Evolutionary conservation across 2,329 filamentous ascomycete species (phyloP).

Genomic region (Diaporthe citri): DNA sequence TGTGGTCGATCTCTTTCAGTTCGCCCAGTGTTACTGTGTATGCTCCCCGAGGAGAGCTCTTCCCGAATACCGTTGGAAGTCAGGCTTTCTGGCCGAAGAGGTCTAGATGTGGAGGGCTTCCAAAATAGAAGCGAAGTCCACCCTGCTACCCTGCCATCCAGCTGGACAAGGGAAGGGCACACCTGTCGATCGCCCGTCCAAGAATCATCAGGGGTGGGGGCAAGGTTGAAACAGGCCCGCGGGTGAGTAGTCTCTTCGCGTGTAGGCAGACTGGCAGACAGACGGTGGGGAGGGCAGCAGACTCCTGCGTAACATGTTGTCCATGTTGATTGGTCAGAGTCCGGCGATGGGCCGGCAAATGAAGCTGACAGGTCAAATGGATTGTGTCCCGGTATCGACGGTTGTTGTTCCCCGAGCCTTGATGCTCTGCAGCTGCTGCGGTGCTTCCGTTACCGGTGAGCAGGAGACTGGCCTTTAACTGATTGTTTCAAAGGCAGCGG

Average conservation of each 20-base stretch:
- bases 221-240: slow-evolving; percentile 21
- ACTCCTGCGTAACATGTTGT: not conserved
- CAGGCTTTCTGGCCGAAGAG: not conserved
- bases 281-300: not conserved
- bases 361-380: not conserved
- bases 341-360: not conserved
- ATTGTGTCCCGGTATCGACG: not conserved
- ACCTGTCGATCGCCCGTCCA: slow-evolving; percentile 11
- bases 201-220: slow-evolving; percentile 4
- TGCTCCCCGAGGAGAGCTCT: not conserved
- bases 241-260: not conserved
- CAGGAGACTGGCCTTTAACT: not conserved
- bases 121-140: slow-evolving; percentile 22
- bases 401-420: not conserved
- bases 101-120: slow-evolving; percentile 11
- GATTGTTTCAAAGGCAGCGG: not conserved
- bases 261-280: slow-evolving; percentile 12
- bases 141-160: slow-evolving; percentile 6
- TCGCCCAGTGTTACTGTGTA: not conserved
- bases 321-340: not conserved
- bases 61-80: slow-evolving; percentile 1
- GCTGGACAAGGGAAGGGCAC: slow-evolving; percentile 4
- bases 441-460: not conserved
- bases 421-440: not conserved
- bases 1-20: not conserved